These are phyloP conservation scores for Cutaneotrichosporon cutaneum DNA, from an alignment of 1,284 basidiomycete species.

Conservation along the genomic window DNA sequence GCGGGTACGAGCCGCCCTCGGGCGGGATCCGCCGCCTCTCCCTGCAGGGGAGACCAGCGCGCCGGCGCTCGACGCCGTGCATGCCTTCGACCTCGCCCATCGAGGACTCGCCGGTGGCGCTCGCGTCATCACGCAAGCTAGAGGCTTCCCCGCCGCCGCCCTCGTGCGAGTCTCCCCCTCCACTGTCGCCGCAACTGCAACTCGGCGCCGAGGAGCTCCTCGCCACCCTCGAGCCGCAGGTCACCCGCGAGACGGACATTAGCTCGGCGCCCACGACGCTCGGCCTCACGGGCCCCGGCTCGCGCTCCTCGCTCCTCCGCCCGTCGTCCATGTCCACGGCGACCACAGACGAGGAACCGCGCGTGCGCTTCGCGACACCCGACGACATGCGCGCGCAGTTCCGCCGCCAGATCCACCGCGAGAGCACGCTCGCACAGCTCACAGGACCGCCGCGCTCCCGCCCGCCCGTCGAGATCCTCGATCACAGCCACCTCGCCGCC, in stretches of 20 bases:
- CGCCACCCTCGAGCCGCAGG: not conserved
- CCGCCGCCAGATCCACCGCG: conserved; percentile 7
- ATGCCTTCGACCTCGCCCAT: not conserved
- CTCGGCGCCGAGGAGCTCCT: not conserved
- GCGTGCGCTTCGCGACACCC: conserved; percentile 1
- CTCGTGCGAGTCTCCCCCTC: not conserved
- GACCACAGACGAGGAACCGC: not conserved
- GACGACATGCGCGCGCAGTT: conserved; percentile 2
- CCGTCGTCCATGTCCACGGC: not conserved
- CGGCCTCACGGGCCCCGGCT: not conserved
- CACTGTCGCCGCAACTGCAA: not conserved
- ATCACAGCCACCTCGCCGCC: not conserved
- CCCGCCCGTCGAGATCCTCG: not conserved
- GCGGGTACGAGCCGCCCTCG: not conserved
- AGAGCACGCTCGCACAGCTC: not conserved
- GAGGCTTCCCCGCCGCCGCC: not conserved
- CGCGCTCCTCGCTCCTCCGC: not conserved
- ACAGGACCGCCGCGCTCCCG: not conserved
- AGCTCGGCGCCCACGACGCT: conserved; percentile 1
- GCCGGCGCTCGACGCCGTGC: conserved; percentile 1
- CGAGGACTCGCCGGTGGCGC: not conserved
- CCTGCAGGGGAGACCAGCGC: not conserved
- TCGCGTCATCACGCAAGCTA: not conserved
- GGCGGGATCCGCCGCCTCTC: not conserved
- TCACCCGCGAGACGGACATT: conserved; percentile 3